Conservation (phyloP, 148 eudicot species). For the Dianthus caryophyllus region DNA sequence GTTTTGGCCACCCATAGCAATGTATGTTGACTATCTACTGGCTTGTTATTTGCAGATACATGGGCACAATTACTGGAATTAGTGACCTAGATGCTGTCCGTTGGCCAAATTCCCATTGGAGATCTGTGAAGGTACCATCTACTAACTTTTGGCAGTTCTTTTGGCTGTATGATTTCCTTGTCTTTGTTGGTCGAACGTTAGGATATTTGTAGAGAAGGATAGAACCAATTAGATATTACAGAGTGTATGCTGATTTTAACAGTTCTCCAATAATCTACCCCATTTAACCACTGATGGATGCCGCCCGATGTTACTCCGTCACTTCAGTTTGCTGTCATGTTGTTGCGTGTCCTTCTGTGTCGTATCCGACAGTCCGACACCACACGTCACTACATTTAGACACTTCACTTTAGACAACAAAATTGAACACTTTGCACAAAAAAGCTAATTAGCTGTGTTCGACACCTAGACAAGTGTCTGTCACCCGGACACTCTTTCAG, state of each 20-base stretch:
- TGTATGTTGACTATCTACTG: neutral
- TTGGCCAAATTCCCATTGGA: conserved; percentile 99
- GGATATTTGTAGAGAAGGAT: neutral
- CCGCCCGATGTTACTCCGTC: too few species aligned
- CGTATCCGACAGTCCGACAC: too few species aligned
- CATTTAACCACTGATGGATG: too few species aligned
- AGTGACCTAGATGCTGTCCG: conserved; percentile 88
- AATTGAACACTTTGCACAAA: too few species aligned
- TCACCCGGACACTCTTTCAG: too few species aligned
- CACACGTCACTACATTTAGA: too few species aligned
- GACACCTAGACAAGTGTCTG: too few species aligned
- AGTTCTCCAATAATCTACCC: neutral
- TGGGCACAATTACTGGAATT: conserved; percentile 97
- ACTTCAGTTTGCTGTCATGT: too few species aligned
- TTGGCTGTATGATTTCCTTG: neutral
- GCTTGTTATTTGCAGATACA: conserved; percentile 58
- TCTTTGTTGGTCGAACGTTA: neutral
- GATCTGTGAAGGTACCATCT: conserved; percentile 83
- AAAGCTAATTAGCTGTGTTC: too few species aligned
- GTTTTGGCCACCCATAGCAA: neutral
- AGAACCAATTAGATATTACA: neutral
- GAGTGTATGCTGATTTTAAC: conserved; percentile 1
- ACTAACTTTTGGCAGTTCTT: neutral
- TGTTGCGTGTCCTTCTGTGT: too few species aligned
- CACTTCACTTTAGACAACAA: too few species aligned